phyloP scores from a whole-genome alignment of 768 basidiomycete species.

The Rhizopogon roseolus region DNA sequence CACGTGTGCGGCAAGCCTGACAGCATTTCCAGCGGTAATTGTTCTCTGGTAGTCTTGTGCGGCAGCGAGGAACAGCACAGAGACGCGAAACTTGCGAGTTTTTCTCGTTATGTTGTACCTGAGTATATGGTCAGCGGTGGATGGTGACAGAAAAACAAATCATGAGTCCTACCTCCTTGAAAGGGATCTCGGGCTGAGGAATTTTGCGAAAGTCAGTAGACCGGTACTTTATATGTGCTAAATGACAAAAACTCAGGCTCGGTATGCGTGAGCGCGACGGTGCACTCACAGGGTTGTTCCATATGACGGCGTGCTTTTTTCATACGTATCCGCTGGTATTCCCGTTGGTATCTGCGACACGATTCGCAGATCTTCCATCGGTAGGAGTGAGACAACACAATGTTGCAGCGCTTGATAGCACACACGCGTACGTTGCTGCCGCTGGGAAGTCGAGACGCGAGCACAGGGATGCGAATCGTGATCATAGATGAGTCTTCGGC shows the following conservation, averaged over 20 bases:
- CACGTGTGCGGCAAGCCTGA: constrained; percentile 26
- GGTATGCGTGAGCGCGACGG: neutral
- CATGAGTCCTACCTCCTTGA: neutral
- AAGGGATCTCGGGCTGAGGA: neutral
- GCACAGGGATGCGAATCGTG: constrained; percentile 21
- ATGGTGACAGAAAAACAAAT: constrained; percentile 13
- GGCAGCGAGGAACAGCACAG: constrained; percentile 32
- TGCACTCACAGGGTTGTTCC: constrained; percentile 7
- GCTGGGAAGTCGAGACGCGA: constrained; percentile 11
- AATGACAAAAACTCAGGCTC: neutral
- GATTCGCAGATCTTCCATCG: constrained; percentile 40
- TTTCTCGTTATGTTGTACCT: neutral
- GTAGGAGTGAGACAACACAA: constrained; percentile 26
- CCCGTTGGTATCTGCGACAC: constrained; percentile 33
- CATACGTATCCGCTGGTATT: constrained; percentile 30
- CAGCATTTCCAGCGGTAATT: constrained; percentile 41
- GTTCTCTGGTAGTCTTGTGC: constrained; percentile 28
- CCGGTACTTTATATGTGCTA: constrained; percentile 12
- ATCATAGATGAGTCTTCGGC: neutral
- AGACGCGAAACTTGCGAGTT: constrained; percentile 27
- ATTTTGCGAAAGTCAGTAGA: neutral
- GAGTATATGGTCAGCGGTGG: neutral
- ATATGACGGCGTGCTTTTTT: constrained; percentile 8
- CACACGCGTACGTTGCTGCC: constrained; percentile 21
- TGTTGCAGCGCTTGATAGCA: constrained; percentile 28